A percentile compares a stretch with the other conserved stretches of the same genome.
phyloP scores from a whole-genome alignment of 495 filamentous ascomycete species.

The Neurospora sp. region DNA sequence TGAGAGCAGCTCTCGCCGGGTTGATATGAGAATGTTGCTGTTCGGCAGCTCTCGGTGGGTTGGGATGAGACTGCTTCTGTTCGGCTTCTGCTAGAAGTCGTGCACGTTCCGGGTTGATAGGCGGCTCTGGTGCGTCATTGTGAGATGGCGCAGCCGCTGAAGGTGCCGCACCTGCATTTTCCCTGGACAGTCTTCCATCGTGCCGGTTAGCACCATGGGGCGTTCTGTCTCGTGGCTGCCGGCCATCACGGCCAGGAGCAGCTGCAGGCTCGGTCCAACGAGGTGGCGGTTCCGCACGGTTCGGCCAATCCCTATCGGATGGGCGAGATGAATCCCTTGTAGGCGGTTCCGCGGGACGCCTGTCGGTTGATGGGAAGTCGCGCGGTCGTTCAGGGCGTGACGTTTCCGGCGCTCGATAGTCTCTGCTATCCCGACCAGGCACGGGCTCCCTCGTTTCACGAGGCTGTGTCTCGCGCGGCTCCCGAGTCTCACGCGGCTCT shows the following conservation, averaged over 20 bases:
- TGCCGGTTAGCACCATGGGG: conserved; percentile 18
- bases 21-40: conserved; percentile 34
- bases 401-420: conserved; percentile 19
- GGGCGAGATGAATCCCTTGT: conserved; percentile 21
- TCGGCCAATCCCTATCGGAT: conserved; percentile 24
- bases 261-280: conserved; percentile 20
- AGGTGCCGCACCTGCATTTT: conserved; percentile 17
- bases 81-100: conserved; percentile 29
- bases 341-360: conserved; percentile 15
- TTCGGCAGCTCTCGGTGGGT: conserved; percentile 44
- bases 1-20: conserved; percentile 48
- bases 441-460: conserved; percentile 29
- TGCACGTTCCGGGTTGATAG: conserved; percentile 35
- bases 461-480: conserved; percentile 22
- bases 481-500: conserved; percentile 31
- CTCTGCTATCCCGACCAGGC: conserved; percentile 24
- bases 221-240: conserved; percentile 25
- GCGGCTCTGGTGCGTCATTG: conserved; percentile 28
- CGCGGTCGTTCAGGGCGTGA: conserved; percentile 21
- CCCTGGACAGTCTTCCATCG: conserved; percentile 25
- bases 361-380: conserved; percentile 15
- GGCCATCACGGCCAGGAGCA: conserved; percentile 26
- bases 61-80: conserved; percentile 30
- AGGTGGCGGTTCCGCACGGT: conserved; percentile 22
- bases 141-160: conserved; percentile 22